A percentile compares a stretch with the other conserved stretches of the same genome.
phyloP scores from a whole-genome alignment of 495 filamentous ascomycete genomes.

The Emericellopsis terricola region DNA sequence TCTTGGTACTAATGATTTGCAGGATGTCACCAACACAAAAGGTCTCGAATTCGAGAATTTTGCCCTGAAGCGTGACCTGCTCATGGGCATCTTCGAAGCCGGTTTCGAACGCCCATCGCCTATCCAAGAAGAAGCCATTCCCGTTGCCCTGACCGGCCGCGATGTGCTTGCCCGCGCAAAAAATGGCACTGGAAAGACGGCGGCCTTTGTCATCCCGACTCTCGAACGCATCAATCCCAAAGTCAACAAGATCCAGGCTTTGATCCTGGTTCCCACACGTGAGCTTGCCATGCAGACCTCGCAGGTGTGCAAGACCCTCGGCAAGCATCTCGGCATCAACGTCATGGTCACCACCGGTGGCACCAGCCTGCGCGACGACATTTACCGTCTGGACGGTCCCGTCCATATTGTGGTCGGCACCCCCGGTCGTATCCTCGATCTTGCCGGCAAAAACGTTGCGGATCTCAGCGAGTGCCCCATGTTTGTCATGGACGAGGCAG shows the following conservation, averaged over 20 bases:
- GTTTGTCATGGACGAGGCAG: constrained; percentile 98
- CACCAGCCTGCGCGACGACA: constrained; percentile 87
- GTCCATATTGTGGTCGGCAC: constrained; percentile 98
- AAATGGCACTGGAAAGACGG: constrained; percentile 97
- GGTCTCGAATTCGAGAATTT: constrained; percentile 97
- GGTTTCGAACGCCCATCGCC: constrained; percentile 97
- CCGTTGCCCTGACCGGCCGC: constrained; percentile 82
- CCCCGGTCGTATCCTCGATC: constrained; percentile 83
- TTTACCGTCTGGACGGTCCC: constrained; percentile 80
- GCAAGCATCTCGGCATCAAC: constrained; percentile 90
- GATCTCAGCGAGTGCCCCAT: constrained; percentile 93
- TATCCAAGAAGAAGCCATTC: constrained; percentile 98
- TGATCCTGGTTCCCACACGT: constrained; percentile 91
- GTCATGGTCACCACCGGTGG: constrained; percentile 99
- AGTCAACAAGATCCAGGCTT: constrained; percentile 80
- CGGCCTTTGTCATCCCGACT: constrained; percentile 91
- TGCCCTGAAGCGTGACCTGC: constrained; percentile 74
- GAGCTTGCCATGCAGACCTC: constrained; percentile 98
- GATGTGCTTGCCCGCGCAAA: constrained; percentile 95
- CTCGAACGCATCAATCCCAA: constrained; percentile 93
- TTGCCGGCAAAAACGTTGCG: constrained; percentile 86
- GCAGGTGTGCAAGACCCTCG: constrained; percentile 94
- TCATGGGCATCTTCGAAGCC: constrained; percentile 99
- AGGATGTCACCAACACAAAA: constrained; percentile 97
- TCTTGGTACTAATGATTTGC: constrained; percentile 8